Percentiles rank a stretch among this genome's conserved stretches.
These are phyloP conservation scores for Chalciporus piperatus DNA, from an alignment of 768 basidiomycete species.

Conservation along the genomic window DNA sequence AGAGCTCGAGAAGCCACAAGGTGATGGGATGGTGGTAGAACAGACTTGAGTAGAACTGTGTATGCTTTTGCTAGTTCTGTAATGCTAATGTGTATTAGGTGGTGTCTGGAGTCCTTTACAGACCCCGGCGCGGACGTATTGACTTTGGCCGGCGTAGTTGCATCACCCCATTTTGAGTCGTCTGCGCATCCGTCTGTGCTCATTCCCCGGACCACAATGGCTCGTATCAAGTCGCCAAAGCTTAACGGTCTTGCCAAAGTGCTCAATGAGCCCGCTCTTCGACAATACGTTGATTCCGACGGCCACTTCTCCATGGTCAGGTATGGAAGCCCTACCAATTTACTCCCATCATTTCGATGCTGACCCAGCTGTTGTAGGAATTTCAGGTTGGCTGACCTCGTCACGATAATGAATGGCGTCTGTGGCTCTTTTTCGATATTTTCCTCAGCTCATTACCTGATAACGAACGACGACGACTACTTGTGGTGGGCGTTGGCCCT, in stretches of 20 bases:
- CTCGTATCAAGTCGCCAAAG: constrained; percentile 29
- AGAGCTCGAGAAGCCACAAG: constrained; percentile 52
- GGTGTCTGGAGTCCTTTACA: constrained; percentile 21
- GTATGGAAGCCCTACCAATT: constrained; percentile 41
- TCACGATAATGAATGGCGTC: constrained; percentile 98
- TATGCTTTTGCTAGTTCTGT: neutral
- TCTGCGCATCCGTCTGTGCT: constrained; percentile 18
- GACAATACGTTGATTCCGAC: constrained; percentile 83
- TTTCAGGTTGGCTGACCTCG: constrained; percentile 95
- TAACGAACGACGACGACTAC: constrained; percentile 73
- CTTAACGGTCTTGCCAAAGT: constrained; percentile 15
- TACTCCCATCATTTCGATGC: constrained; percentile 14
- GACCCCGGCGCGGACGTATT: constrained; percentile 22
- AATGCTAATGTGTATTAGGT: neutral
- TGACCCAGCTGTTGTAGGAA: constrained; percentile 54
- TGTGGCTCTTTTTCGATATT: constrained; percentile 97
- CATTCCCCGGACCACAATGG: constrained; percentile 15
- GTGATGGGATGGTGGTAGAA: constrained; percentile 46
- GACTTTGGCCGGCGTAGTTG: too few relatives aligned
- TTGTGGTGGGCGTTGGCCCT: constrained; percentile 85
- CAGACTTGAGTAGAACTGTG: neutral
- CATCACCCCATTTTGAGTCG: constrained; percentile 27
- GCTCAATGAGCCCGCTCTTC: constrained; percentile 44
- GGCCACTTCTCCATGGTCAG: constrained; percentile 98
- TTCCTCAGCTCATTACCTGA: constrained; percentile 85